phyloP scores from a whole-genome alignment of 2,329 filamentous ascomycete species.

The Rugonectria rugulosa region DNA sequence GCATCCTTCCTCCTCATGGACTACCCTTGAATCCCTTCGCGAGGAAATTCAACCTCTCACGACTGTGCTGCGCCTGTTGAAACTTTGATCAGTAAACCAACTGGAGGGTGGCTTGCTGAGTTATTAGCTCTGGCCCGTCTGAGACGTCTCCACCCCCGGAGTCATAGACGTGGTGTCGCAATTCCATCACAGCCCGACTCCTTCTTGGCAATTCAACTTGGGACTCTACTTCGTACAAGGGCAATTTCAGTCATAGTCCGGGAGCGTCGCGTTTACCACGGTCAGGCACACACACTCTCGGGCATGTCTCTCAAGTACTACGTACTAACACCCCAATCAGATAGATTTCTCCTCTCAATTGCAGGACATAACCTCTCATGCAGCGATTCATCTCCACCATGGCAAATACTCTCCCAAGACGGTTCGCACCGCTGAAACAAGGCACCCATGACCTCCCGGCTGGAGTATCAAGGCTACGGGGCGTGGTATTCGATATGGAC shows the following conservation, averaged over 20 bases:
- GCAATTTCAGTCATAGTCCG: neutral
- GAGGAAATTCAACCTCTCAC: neutral
- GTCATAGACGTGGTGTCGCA: slow-evolving; percentile 1
- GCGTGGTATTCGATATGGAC: slow-evolving; percentile 90
- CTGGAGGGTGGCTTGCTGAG: neutral
- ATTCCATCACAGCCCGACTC: neutral
- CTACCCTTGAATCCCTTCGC: neutral
- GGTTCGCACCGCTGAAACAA: slow-evolving; percentile 64
- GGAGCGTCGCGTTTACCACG: neutral
- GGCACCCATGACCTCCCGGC: slow-evolving; percentile 40
- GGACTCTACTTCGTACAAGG: neutral
- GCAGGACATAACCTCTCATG: slow-evolving; percentile 22
- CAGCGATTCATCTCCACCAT: slow-evolving; percentile 50
- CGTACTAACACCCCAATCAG: too few species aligned
- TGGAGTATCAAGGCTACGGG: slow-evolving; percentile 58
- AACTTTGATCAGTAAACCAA: neutral
- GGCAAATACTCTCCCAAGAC: slow-evolving; percentile 49
- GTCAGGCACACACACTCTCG: neutral
- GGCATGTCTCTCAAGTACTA: neutral
- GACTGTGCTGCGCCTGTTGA: neutral
- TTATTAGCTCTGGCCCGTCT: neutral
- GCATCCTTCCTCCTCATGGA: neutral
- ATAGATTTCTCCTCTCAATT: neutral
- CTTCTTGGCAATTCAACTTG: slow-evolving; percentile 2
- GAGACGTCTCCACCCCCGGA: slow-evolving; percentile 4